Evolutionary conservation across 495 filamentous ascomycete species (phyloP), one percentile per base, ranked within the genome.

Genomic region (Tuber magnatum): DNA sequence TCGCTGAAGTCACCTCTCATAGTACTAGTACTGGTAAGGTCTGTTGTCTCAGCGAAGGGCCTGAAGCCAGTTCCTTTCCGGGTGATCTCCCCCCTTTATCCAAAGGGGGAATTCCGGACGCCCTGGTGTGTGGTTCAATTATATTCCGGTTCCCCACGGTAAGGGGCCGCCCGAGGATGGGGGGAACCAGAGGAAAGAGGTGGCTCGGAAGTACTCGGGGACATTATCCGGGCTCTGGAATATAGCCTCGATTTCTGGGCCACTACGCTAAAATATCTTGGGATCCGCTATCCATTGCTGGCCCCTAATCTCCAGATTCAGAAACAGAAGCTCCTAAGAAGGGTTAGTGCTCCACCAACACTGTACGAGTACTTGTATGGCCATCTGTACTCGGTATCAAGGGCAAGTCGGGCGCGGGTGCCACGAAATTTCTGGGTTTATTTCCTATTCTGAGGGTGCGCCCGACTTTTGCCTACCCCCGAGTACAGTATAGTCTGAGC

Each of bases 71-170:
- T 61, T 61, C 12, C 24, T 61, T 61, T 28, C 24, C 9, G 51
- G 51, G 10, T 16, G 10, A 61, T 61, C n/a, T 7, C 46, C 43
- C 51, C 51, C 51, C 51, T 61, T 61, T 61, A 12, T 32, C n/a
- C n/a, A 28, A 61, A 61, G n/a, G 51, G 48, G 24, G 51, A 61
- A 61, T 61, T 61, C 51, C 51, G 51, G 51, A 61, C 51, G 51
- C 28, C 51, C 10, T 61, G 10, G 51, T 1, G 51, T 61, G 51
- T 28, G n/a, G 51, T 28, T 28, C 51, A 32, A 28, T 1, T 61
- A 32, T 61, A 32, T 61, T 61, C n/a, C 10, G 7, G 24, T 10
- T 56, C 24, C 9, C 10, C 3, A n/a, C 48, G n/a, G n/a, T 32
- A 61, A 28, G 51, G 51, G 51, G 51, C 10, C 28, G 48, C 24